Percentiles rank a stretch among this genome's conserved stretches.
These are phyloP conservation scores for Ganoderma lucidum DNA, from an alignment of 1,284 basidiomycete genomes.

Conservation along the genomic window DNA sequence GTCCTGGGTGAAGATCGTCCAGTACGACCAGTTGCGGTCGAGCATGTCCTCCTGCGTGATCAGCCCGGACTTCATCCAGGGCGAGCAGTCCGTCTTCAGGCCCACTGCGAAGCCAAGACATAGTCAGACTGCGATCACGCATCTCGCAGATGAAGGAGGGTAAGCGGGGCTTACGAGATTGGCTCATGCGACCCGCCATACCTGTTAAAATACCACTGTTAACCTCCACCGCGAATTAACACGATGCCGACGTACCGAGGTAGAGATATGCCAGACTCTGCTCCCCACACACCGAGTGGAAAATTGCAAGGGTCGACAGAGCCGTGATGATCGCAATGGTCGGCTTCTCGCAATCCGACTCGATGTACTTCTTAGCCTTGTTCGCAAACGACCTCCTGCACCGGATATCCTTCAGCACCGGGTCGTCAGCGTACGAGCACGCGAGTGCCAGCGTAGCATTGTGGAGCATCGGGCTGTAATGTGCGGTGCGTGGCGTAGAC, in stretches of 20 bases:
- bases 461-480: slow-evolving; percentile 78
- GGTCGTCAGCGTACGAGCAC: slow-evolving; percentile 64
- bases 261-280: slow-evolving; percentile 66
- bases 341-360: slow-evolving; percentile 64
- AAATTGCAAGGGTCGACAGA: slow-evolving; percentile 63
- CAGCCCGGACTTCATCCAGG: slow-evolving; percentile 59
- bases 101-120: slow-evolving; percentile 50
- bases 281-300: slow-evolving; percentile 62
- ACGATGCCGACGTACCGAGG: slow-evolving; percentile 51
- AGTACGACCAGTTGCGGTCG: slow-evolving; percentile 65
- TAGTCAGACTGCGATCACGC: not conserved
- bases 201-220: slow-evolving; percentile 41
- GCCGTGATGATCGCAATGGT: slow-evolving; percentile 67
- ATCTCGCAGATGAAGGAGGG: not conserved
- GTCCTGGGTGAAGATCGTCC: slow-evolving; percentile 63
- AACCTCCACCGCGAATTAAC: not conserved
- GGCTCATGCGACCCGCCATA: slow-evolving; percentile 60
- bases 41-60: slow-evolving; percentile 58
- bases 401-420: slow-evolving; percentile 52
- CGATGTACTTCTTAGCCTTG: slow-evolving; percentile 62
- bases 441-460: slow-evolving; percentile 70
- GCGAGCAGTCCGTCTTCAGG: slow-evolving; percentile 61
- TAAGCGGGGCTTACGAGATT: slow-evolving; percentile 44
- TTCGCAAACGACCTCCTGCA: slow-evolving; percentile 58
- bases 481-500: slow-evolving; percentile 55